These are phyloP conservation scores for Guadua angustifolia DNA, from an alignment of 176 grass and related monocot species.

Conservation along the genomic window DNA sequence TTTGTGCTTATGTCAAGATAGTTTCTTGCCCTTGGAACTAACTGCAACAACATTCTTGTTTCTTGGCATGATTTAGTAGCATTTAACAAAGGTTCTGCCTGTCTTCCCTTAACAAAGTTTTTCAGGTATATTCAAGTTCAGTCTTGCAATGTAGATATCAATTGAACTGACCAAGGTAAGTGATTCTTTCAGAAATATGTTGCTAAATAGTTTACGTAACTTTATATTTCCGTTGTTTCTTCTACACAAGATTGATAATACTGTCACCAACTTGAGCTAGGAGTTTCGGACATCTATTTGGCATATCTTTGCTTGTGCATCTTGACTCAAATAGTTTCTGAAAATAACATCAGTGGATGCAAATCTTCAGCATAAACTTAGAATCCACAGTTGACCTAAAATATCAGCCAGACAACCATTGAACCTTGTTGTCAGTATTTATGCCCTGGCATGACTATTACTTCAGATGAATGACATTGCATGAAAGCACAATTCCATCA, in stretches of 20 bases:
- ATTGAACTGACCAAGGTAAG: constrained; percentile 22
- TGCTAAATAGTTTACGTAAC: constrained; percentile 5
- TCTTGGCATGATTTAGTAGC: constrained; percentile 39
- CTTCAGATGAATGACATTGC: constrained; percentile 51
- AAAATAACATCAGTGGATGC: constrained; percentile 44
- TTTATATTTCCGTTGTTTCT: not conserved
- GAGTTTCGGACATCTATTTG: constrained; percentile 26
- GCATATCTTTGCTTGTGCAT: constrained; percentile 38
- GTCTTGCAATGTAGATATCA: not conserved
- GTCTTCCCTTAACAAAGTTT: constrained; percentile 35
- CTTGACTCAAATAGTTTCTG: constrained; percentile 31
- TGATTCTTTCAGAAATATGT: constrained; percentile 31
- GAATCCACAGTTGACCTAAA: constrained; percentile 51
- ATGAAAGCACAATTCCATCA: constrained; percentile 42
- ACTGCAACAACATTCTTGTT: constrained; percentile 34
- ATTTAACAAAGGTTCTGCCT: constrained; percentile 41
- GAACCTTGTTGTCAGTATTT: constrained; percentile 47
- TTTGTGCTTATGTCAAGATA: constrained; percentile 31
- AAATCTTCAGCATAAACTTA: constrained; percentile 39
- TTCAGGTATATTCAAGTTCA: constrained; percentile 30
- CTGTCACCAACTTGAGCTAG: constrained; percentile 38
- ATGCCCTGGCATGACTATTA: constrained; percentile 38
- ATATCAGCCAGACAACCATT: constrained; percentile 40
- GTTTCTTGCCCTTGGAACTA: constrained; percentile 23
- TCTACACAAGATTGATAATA: constrained; percentile 12